Evolutionary conservation across 106 monocot species (phyloP), one percentile per base, ranked within the genome.

Genomic region (Amphibolis antarctica): DNA sequence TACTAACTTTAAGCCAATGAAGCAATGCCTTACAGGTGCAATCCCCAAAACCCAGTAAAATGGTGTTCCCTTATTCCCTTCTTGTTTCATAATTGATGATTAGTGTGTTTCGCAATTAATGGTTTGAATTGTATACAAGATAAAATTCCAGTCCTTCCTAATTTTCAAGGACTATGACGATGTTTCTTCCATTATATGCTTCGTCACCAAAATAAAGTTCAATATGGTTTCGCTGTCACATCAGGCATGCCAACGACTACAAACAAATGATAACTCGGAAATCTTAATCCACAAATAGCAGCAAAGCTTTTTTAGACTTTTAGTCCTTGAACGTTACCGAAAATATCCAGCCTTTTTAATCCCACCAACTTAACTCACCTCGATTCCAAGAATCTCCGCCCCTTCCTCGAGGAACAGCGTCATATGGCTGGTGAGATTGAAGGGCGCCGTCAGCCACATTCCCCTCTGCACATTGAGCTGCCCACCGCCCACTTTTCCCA

Each of bases 381-480:
- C 71, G 57, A 78, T 45, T 42, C 77, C 82, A 46, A 75, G 83
- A 67, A 88, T 79, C 9, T 76, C 83, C 5, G 88, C 75, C 5
- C 81, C 88, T n/a, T 88, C 83, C 23, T 64, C 83, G 11, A 88
- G 76, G 64, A 88, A 88, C 28, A 88, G 68, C 24, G 88, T 88
- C 81, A 88, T 81, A 49, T 83, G 80, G 42, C 83, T 88, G 46
- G 88, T 83, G 61, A 88, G 69, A 54, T 88, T 88, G 68, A 88
- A 88, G 19, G 83, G 83, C 15, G 74, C 83, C 36, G 88, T 88
- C 55, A 88, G 62, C 88, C 88, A 88, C 24, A 64, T 18, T 36
- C 88, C 88, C 26, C 56, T 42, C 46, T 31, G 78, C 28, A 88
- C 88, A 31, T 81, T 81, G 24, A 88, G 83, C 81, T 81, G 83